Evolutionary conservation across 495 filamentous ascomycete species (phyloP).

Genomic region (Penicillium macrosclerotiorum): DNA sequence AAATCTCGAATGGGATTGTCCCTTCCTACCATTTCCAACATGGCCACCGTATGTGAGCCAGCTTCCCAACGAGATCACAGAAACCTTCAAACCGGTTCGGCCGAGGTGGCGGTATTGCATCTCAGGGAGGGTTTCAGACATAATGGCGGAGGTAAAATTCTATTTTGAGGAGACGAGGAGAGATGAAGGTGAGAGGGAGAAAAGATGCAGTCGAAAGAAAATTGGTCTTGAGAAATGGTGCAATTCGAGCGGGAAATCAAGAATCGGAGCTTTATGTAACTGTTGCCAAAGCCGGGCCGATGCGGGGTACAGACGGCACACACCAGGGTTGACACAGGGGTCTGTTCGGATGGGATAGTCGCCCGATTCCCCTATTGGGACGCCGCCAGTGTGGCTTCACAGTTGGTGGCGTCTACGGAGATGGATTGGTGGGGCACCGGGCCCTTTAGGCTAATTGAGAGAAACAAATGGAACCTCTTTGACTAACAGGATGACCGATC

Average conservation of each 20-base stretch:
- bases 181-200: neutral
- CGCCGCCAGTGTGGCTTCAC: neutral
- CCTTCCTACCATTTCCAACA: slow-evolving; percentile 60
- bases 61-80: slow-evolving; percentile 68
- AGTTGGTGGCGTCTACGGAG: neutral
- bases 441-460: slow-evolving; percentile 10
- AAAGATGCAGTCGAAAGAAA: neutral
- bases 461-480: neutral
- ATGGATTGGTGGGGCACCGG: neutral
- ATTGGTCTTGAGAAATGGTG: neutral
- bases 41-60: slow-evolving; percentile 80
- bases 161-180: neutral
- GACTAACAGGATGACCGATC: neutral
- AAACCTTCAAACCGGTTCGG: slow-evolving; percentile 72
- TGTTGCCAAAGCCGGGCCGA: slow-evolving; percentile 8
- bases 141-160: slow-evolving; percentile 4
- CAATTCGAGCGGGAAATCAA: neutral
- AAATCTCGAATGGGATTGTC: neutral
- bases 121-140: slow-evolving; percentile 45
- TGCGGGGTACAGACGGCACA: slow-evolving; percentile 11
- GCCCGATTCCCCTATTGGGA: slow-evolving; percentile 1
- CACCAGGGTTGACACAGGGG: neutral
- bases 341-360: neutral
- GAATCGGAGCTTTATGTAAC: slow-evolving; percentile 1
- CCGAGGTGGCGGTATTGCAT: slow-evolving; percentile 79